A percentile compares a stretch with the other conserved stretches of the same genome.
phyloP scores from a whole-genome alignment of 2,329 filamentous ascomycete genomes.

The Fusarium circinatum region DNA sequence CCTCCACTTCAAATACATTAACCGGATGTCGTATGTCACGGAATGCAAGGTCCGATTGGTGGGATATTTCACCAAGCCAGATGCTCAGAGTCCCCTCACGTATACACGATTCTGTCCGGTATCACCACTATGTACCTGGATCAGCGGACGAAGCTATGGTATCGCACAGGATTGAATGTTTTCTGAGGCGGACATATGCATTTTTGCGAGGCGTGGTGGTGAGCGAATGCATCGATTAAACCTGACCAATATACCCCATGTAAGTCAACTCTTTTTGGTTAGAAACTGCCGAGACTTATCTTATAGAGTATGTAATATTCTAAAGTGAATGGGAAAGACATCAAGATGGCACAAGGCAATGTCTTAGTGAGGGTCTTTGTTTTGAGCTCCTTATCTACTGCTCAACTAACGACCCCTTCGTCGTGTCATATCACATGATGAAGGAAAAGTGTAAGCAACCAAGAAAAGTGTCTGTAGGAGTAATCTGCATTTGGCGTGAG shows the following conservation, averaged over 20 bases:
- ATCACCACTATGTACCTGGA: accelerated
- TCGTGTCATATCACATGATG: too few relatives aligned
- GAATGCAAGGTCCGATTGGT: conserved; percentile 19
- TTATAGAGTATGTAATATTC: accelerated
- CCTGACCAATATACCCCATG: background rate
- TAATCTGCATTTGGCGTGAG: background rate
- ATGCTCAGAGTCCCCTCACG: background rate
- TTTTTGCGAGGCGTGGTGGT: background rate
- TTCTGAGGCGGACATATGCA: background rate
- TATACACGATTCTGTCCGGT: background rate
- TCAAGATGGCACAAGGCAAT: background rate
- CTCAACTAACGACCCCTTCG: background rate
- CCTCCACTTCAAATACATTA: background rate
- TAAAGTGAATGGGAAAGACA: background rate
- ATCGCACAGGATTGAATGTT: background rate
- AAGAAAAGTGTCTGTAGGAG: too few relatives aligned
- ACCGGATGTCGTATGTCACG: conserved; percentile 21
- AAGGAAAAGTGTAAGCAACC: background rate
- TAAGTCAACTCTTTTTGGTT: background rate
- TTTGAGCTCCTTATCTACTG: background rate
- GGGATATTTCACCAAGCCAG: background rate
- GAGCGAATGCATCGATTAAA: too few relatives aligned
- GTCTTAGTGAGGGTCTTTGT: too few relatives aligned
- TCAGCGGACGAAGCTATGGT: background rate
- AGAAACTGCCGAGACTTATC: accelerated